phyloP scores from a whole-genome alignment of 495 filamentous ascomycete species.

The Penicillium atrosanguineum region DNA sequence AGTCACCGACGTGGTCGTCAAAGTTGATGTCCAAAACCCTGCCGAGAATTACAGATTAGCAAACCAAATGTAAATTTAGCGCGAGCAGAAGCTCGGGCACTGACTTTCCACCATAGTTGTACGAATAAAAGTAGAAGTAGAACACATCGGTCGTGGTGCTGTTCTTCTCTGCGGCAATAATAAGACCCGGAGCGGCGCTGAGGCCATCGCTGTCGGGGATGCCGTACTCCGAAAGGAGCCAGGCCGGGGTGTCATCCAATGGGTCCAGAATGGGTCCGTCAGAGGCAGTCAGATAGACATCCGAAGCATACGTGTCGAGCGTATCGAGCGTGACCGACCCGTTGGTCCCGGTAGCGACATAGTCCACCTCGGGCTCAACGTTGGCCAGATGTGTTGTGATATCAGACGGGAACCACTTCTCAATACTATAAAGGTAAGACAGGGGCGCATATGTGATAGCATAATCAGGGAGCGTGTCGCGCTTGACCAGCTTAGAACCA shows the following conservation, averaged over 20 bases:
- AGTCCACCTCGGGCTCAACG: constrained; percentile 5
- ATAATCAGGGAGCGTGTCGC: neutral
- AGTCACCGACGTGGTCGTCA: constrained; percentile 8
- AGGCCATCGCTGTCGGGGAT: constrained; percentile 2
- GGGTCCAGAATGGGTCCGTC: constrained; percentile 5
- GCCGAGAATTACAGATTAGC: neutral
- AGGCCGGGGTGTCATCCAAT: constrained; percentile 2
- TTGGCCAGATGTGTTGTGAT: constrained; percentile 3
- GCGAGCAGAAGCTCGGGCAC: neutral
- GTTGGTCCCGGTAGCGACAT: neutral
- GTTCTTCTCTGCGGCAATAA: constrained; percentile 7
- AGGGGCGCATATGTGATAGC: constrained; percentile 4
- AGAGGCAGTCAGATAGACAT: constrained; percentile 5
- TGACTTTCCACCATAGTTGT: constrained; percentile 6
- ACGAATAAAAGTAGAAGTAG: constrained; percentile 8
- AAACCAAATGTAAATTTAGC: neutral
- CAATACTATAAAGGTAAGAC: constrained; percentile 2
- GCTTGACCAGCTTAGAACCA: neutral
- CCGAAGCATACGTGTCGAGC: neutral
- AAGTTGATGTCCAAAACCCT: constrained; percentile 9
- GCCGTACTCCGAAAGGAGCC: constrained; percentile 6
- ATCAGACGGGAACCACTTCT: constrained; percentile 5
- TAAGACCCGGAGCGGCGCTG: constrained; percentile 2
- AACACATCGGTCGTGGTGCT: constrained; percentile 6
- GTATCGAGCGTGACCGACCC: constrained; percentile 4